Evolutionary conservation across 78 protist species (phyloP), one percentile per base, ranked within the genome.

Genomic region (Emiliania huxleyi): DNA sequence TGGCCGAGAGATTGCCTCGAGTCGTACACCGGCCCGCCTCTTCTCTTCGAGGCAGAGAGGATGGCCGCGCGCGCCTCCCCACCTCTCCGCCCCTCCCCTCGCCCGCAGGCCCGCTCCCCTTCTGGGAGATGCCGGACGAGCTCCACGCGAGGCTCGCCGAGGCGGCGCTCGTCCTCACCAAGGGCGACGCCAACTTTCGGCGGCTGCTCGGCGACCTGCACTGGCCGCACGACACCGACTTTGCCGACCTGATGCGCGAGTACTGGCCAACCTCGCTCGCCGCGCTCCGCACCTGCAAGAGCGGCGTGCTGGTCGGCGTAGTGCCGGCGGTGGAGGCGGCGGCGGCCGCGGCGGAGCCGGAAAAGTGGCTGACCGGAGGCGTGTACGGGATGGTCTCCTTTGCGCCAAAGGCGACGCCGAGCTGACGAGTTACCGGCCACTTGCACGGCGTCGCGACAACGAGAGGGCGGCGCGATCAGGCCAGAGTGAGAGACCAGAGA

Each of bases 181-280:
- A 85, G 90, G 90, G 90, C n/a, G 90, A 85, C 90, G 90, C 90
- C 2, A 85, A 85, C 90, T 85, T 48, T 44, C 90, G 90, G 26
- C 62, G 90, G 12, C 40, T 85, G 45, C 71, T 44, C 35, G 90
- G 44, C 43, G 90, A 85, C 43, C 62, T 4, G 42, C 71, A 46
- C 71, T 85, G 90, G 90, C 45, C 90, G 15, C 69, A 46, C 90
- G 90, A 46, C 44, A 45, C 43, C 26, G 25, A 38, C 21, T 35
- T 35, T 71, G 37, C 52, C 12, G 40, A 4, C 29, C 45, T 48
- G 19, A 11, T 85, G 45, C 23, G 2, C 33, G 44, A 21, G 23
- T 46, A 48, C 44, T 44, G 71, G 71, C 90, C 90, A 1, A 35
- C 90, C 21, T 0, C 71, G 33, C 3, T 48, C 22, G 44, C 69